phyloP scores from a whole-genome alignment of 805 yeast species.

The Lachancea quebecensis region DNA sequence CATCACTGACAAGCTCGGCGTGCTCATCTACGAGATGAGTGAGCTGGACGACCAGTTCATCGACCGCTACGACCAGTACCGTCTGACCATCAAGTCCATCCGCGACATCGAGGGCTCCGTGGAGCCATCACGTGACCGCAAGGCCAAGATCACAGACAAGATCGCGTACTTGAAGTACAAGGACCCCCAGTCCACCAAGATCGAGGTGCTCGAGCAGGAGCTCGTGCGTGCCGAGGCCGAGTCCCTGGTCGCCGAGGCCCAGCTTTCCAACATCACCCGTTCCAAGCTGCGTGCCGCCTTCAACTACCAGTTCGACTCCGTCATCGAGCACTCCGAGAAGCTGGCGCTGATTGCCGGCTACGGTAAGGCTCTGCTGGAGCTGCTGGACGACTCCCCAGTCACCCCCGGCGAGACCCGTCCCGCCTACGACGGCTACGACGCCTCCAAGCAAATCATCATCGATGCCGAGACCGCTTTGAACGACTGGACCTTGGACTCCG shows the following conservation, averaged over 20 bases:
- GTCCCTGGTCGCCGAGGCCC: slow-evolving; percentile 86
- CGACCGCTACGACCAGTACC: slow-evolving; percentile 79
- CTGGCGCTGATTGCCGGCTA: slow-evolving; percentile 81
- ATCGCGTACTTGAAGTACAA: slow-evolving; percentile 79
- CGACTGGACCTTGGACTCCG: slow-evolving; percentile 77
- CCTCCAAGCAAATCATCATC: slow-evolving; percentile 78
- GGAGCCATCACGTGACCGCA: slow-evolving; percentile 83
- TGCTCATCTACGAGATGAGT: slow-evolving; percentile 72
- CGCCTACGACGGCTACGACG: slow-evolving; percentile 83
- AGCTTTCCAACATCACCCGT: slow-evolving; percentile 80
- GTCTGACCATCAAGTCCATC: slow-evolving; percentile 72
- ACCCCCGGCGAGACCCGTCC: slow-evolving; percentile 92
- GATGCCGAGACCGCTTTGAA: slow-evolving; percentile 81
- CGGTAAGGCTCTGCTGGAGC: slow-evolving; percentile 79
- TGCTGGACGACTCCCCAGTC: slow-evolving; percentile 77
- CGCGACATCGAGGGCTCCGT: slow-evolving; percentile 83
- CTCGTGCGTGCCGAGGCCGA: slow-evolving; percentile 90
- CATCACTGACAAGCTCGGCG: slow-evolving; percentile 82
- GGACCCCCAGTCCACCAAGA: slow-evolving; percentile 77
- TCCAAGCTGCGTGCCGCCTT: slow-evolving; percentile 80
- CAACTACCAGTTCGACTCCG: slow-evolving; percentile 77
- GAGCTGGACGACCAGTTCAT: slow-evolving; percentile 83
- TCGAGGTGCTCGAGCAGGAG: slow-evolving; percentile 77
- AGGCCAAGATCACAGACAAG: slow-evolving; percentile 77
- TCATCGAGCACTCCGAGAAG: slow-evolving; percentile 81